Evolutionary conservation across 768 basidiomycete genomes (phyloP), one percentile per base, ranked within the genome.

Genomic region (Mycena floridula): DNA sequence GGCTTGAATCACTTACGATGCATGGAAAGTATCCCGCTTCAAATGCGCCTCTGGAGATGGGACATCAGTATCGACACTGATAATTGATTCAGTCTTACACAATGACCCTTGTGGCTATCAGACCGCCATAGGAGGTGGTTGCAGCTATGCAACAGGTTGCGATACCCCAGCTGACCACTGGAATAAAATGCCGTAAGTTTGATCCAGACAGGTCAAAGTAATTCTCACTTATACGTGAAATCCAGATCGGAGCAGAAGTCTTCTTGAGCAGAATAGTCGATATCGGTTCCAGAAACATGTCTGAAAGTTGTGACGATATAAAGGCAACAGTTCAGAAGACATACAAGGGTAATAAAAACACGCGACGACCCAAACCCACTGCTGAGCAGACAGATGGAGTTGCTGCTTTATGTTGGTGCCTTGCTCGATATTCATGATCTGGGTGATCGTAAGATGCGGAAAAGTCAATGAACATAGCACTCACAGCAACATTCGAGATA

Each of bases 331-430:
- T n/a, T n/a, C n/a, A n/a, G n/a, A n/a, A n/a, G n/a, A n/a, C n/a
- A n/a, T n/a, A n/a, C n/a, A n/a, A n/a, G n/a, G n/a, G 47, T 56
- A 56, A 45, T 45, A 56, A 36, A 56, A 56, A 22, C 48, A 56
- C 4, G 55, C 50, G 18, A 56, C 39, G 16, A 39, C 55, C 55
- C 55, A 56, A n/a, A 45, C 49, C 55, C 55, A 56, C 24, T 56
- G 48, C 32, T 56, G 55, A 16, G 55, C 38, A 20, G 49, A 42
- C 12, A 56, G 25, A 30, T 50, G 44, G 8, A 54, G 28, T 39
- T 56, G 49, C 3, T 43, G 41, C 25, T 52, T 56, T 36, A 56
- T 56, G 23, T 48, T 50, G 30, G 50, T 47, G 6, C 51, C 51
- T 37, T 46, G 42, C 32, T 56, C 54, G 32, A 50, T 22, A 32